Evolutionary conservation across 805 yeast genomes (phyloP).

Genomic region (Wickerhamomyces chaumierensis): DNA sequence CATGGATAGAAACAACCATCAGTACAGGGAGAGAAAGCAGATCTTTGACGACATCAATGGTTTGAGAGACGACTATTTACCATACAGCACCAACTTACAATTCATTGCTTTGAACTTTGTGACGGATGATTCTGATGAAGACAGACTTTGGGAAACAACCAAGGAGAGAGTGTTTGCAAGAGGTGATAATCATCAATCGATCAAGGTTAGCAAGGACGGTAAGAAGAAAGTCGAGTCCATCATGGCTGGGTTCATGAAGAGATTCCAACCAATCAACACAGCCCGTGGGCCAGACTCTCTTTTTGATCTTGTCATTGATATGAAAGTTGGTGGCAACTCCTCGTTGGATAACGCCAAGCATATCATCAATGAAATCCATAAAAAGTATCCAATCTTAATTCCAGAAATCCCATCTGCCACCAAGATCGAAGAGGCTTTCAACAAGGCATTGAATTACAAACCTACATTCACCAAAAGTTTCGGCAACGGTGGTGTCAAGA

Average conservation of each 20-base stretch:
- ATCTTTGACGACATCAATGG: slow-evolving; percentile 40
- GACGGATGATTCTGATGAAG: slow-evolving; percentile 23
- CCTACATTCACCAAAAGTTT: slow-evolving; percentile 36
- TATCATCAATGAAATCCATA: slow-evolving; percentile 28
- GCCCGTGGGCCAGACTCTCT: slow-evolving; percentile 42
- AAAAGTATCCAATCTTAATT: slow-evolving; percentile 33
- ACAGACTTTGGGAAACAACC: slow-evolving; percentile 39
- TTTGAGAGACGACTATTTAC: slow-evolving; percentile 31
- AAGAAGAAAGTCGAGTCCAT: slow-evolving; percentile 41
- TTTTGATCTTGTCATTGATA: slow-evolving; percentile 57
- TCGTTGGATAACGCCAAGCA: slow-evolving; percentile 37
- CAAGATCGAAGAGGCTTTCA: slow-evolving; percentile 34
- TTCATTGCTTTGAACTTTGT: slow-evolving; percentile 62
- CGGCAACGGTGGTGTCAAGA: slow-evolving; percentile 2
- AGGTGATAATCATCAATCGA: slow-evolving; percentile 84
- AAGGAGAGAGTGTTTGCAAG: slow-evolving; percentile 46
- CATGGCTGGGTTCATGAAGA: slow-evolving; percentile 58
- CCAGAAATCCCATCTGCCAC: slow-evolving; percentile 29
- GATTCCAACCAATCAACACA: slow-evolving; percentile 51
- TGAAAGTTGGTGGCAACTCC: slow-evolving; percentile 33
- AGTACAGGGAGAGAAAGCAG: slow-evolving; percentile 55
- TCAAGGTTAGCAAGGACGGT: slow-evolving; percentile 39
- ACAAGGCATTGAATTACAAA: slow-evolving; percentile 38
- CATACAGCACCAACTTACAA: slow-evolving; percentile 32
- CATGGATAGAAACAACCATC: slow-evolving; percentile 78